A percentile compares a stretch with the other conserved stretches of the same genome.
Evolutionary conservation across 805 yeast species (phyloP).

Genomic region (Priceomyces melissophilus): DNA sequence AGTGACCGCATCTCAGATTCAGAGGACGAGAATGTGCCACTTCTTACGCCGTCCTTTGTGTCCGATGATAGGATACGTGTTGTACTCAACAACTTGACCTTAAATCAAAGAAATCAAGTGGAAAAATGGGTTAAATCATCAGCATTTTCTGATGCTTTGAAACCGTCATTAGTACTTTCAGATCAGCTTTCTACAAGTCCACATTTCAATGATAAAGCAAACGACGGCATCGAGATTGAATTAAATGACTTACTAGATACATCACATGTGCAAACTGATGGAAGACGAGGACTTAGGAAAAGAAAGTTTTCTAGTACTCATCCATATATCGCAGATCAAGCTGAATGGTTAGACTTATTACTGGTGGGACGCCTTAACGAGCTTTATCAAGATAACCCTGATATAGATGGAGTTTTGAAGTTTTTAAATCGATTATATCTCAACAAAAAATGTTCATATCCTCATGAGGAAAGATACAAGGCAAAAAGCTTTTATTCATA

Average conservation of each 20-base stretch:
- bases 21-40: constrained; percentile 19
- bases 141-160: constrained; percentile 3
- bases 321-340: constrained; percentile 44
- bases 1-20: constrained; percentile 26
- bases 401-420: constrained; percentile 29
- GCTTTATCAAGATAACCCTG: constrained; percentile 31
- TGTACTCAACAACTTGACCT: constrained; percentile 5
- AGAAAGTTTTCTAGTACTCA: constrained; percentile 43
- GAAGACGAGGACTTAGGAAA: constrained; percentile 33
- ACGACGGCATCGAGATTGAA: background rate
- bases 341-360: constrained; percentile 40
- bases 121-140: constrained; percentile 4
- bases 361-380: constrained; percentile 34
- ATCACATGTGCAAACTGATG: constrained; percentile 1
- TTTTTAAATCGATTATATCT: constrained; percentile 35
- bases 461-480: constrained; percentile 37
- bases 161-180: background rate
- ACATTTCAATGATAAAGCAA: background rate
- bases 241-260: background rate
- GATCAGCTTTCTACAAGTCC: background rate
- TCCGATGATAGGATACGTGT: constrained; percentile 6
- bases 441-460: constrained; percentile 27
- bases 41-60: constrained; percentile 12
- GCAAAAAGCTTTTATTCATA: constrained; percentile 36
- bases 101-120: constrained; percentile 1